Evolutionary conservation across 2,329 filamentous ascomycete genomes (phyloP).

Genomic region (Fusarium palustre): DNA sequence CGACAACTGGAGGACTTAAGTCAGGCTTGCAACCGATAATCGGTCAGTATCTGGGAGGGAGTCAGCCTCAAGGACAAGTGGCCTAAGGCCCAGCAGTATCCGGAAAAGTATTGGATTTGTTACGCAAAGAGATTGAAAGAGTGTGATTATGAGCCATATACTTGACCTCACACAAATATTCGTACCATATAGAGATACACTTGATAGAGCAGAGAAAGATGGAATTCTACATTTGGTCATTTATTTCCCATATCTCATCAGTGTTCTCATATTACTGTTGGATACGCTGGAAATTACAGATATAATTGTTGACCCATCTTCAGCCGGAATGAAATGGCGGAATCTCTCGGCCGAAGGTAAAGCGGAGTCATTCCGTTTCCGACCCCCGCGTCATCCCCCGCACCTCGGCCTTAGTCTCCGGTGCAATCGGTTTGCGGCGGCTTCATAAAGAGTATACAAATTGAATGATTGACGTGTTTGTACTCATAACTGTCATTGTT

Average conservation of each 20-base stretch:
- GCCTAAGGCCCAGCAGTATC: slow-evolving; percentile 34
- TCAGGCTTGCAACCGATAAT: too few relatives aligned
- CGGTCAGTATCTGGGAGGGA: too few relatives aligned
- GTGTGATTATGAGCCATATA: slow-evolving; percentile 39
- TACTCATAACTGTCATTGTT: neutral
- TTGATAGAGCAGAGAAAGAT: too few relatives aligned
- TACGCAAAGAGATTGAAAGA: slow-evolving; percentile 21
- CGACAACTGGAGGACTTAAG: too few relatives aligned
- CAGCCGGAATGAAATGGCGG: slow-evolving; percentile 2
- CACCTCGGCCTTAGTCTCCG: slow-evolving; percentile 20
- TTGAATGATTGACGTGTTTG: neutral
- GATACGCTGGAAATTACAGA: neutral
- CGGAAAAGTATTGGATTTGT: slow-evolving; percentile 28
- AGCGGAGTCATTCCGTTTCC: slow-evolving; percentile 13
- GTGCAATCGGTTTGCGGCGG: slow-evolving; percentile 35
- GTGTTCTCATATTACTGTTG: too few relatives aligned
- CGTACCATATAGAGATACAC: too few relatives aligned
- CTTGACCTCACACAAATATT: neutral
- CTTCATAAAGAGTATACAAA: slow-evolving; percentile 28
- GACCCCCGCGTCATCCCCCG: slow-evolving; percentile 11
- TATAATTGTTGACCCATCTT: neutral
- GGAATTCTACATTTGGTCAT: too few relatives aligned
- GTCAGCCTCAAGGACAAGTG: slow-evolving; percentile 36
- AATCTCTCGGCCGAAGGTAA: neutral
- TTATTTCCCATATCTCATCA: too few relatives aligned